A percentile compares a stretch with the other conserved stretches of the same genome.
These are phyloP conservation scores for Citrullus colocynthis DNA, from an alignment of 306 rosid genomes.

Conservation along the genomic window DNA sequence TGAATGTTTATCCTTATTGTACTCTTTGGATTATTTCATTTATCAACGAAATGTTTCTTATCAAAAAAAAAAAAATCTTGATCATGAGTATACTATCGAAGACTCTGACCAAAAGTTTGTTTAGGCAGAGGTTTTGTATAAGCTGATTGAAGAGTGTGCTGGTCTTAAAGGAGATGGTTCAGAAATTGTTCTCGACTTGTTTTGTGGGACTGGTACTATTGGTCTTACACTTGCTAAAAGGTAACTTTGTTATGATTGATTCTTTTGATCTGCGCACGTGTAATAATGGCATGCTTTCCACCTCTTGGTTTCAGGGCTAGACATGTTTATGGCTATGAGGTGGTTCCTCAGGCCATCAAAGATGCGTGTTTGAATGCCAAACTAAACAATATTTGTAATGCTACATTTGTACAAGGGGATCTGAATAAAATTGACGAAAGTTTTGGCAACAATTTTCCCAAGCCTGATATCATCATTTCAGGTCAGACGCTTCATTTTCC, in stretches of 20 bases:
- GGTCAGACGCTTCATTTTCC: constrained; percentile 25
- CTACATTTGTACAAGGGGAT: constrained; percentile 88
- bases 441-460: constrained; percentile 76
- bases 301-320: constrained; percentile 30
- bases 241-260: constrained; percentile 18
- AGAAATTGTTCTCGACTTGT: constrained; percentile 85
- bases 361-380: constrained; percentile 77
- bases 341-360: constrained; percentile 73
- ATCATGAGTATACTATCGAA: not conserved
- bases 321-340: constrained; percentile 91
- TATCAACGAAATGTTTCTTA: too few relatives aligned
- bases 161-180: constrained; percentile 76
- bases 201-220: constrained; percentile 97
- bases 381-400: constrained; percentile 63
- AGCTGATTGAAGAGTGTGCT: constrained; percentile 72
- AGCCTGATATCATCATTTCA: constrained; percentile 81
- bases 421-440: constrained; percentile 80
- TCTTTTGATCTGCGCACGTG: not conserved
- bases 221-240: constrained; percentile 86
- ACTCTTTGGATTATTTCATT: too few relatives aligned
- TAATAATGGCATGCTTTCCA: not conserved
- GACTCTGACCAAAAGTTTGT: constrained; percentile 11
- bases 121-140: constrained; percentile 89
- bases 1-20: too few relatives aligned
- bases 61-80: too few relatives aligned